A percentile compares a stretch with the other conserved stretches of the same genome.
Evolutionary conservation across 306 rosid genomes (phyloP).

Genomic region (Gastrolobium villosum): DNA sequence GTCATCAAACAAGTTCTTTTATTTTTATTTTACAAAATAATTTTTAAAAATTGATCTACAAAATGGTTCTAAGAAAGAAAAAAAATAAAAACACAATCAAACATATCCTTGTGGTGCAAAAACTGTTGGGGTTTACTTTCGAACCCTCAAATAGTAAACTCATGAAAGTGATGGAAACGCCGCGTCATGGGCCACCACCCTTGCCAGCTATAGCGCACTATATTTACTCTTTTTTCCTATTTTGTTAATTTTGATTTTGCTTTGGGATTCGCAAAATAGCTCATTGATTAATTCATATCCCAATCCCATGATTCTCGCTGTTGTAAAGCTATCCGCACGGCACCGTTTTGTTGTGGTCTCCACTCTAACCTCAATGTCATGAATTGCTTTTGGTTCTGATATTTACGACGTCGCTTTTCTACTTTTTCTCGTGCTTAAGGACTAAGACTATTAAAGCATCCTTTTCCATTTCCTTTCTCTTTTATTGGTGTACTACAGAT

Average conservation of each 20-base stretch:
- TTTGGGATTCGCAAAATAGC: conserved; percentile 46
- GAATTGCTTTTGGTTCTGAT: conserved; percentile 4
- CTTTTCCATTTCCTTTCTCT: conserved; percentile 2
- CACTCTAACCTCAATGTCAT: background rate
- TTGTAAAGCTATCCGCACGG: conserved; percentile 39
- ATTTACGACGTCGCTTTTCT: conserved; percentile 47
- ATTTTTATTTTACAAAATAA: too few species aligned
- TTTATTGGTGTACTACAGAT: background rate
- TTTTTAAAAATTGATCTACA: too few species aligned
- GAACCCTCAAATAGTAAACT: conserved; percentile 47
- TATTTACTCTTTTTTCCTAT: background rate
- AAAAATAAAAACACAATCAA: too few species aligned
- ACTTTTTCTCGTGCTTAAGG: conserved; percentile 42
- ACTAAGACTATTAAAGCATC: conserved; percentile 6
- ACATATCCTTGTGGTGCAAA: conserved; percentile 2
- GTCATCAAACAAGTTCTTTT: too few species aligned
- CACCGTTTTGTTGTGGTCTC: conserved; percentile 50
- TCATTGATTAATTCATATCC: conserved; percentile 22
- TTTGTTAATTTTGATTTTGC: background rate
- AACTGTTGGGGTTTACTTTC: conserved; percentile 48
- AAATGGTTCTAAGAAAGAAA: too few species aligned
- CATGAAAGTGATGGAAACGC: conserved; percentile 48
- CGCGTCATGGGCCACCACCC: conserved; percentile 46
- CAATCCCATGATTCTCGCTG: conserved; percentile 61
- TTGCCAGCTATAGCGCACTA: conserved; percentile 76